Percentiles rank a stretch among this genome's conserved stretches.
Conservation (phyloP, 2,329 filamentous ascomycete genomes). For the Fusarium pseudonygamai region DNA sequence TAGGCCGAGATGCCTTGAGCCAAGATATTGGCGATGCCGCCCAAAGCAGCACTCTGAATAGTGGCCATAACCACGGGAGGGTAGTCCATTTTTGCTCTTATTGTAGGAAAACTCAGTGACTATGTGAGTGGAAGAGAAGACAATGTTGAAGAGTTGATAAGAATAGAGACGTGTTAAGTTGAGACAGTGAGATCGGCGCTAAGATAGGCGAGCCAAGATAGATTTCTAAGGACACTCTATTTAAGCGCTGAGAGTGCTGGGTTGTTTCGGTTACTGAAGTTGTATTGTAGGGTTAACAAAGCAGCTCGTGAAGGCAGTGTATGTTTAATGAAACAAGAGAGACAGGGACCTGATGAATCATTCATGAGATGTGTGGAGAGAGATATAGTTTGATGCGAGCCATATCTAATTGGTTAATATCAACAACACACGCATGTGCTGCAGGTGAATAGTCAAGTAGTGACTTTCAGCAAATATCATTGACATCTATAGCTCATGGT, state of each 20-base stretch:
- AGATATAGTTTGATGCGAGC: not conserved
- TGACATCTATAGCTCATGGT: not conserved
- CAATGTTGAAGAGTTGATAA: not conserved
- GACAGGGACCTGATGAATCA: not conserved
- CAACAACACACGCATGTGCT: not conserved
- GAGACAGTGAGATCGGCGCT: conserved; percentile 22
- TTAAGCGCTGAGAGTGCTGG: not conserved
- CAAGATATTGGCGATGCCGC: conserved; percentile 74
- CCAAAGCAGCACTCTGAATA: conserved; percentile 72
- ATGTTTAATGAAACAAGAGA: not conserved
- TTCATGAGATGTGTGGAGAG: not conserved
- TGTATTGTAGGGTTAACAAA: not conserved
- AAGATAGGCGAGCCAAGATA: conserved; percentile 22
- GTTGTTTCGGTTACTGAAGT: not conserved
- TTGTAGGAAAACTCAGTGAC: not conserved
- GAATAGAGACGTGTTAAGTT: conserved; percentile 19
- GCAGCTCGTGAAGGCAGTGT: not conserved
- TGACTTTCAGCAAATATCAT: not conserved
- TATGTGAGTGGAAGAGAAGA: not conserved
- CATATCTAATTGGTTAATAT: not conserved
- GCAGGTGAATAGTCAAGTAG: not conserved
- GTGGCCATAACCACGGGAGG: conserved; percentile 68
- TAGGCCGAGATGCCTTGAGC: conserved; percentile 76
- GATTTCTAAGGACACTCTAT: not conserved
- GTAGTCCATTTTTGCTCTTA: conserved; percentile 41